These are phyloP conservation scores for Tylopilus felleus DNA, from an alignment of 768 basidiomycete species.

Conservation along the genomic window DNA sequence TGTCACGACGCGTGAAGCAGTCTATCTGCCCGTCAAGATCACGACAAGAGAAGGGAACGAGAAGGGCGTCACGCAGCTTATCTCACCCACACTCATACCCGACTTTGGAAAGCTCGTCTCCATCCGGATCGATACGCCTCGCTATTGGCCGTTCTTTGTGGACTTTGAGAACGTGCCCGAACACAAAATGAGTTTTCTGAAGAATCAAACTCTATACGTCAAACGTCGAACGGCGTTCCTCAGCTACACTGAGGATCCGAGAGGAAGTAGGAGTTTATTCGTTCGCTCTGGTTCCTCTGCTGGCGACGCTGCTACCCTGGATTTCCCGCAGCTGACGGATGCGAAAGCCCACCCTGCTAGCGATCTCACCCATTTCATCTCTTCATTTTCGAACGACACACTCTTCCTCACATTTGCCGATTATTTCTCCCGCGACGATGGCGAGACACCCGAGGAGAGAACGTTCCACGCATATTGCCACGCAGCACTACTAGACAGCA, in stretches of 20 bases:
- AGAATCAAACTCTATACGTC: conserved; percentile 82
- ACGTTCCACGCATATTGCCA: conserved; percentile 71
- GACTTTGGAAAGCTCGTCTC: conserved; percentile 79
- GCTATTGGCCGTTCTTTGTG: conserved; percentile 93
- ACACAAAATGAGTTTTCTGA: conserved; percentile 67
- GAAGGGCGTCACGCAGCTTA: conserved; percentile 69
- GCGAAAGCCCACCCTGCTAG: conserved; percentile 63
- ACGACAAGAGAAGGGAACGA: conserved; percentile 65
- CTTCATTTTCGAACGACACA: conserved; percentile 80
- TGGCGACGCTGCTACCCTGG: conserved; percentile 80
- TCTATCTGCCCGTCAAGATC: conserved; percentile 91
- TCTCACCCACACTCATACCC: conserved; percentile 90
- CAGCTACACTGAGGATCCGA: conserved; percentile 90
- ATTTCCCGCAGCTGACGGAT: conserved; percentile 75
- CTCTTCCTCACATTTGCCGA: conserved; percentile 81
- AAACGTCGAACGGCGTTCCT: conserved; percentile 91
- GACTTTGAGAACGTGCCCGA: conserved; percentile 65
- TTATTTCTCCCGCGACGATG: conserved; percentile 63
- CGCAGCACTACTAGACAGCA: conserved; percentile 77
- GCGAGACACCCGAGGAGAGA: conserved; percentile 55
- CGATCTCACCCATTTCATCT: conserved; percentile 82
- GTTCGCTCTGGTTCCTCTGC: conserved; percentile 82
- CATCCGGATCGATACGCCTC: conserved; percentile 87
- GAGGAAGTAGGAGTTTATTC: conserved; percentile 88
- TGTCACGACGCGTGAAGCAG: conserved; percentile 85